Evolutionary conservation across 2,329 filamentous ascomycete species (phyloP), one percentile per base, ranked within the genome.

Genomic region (Fonsecaea multimorphosa): DNA sequence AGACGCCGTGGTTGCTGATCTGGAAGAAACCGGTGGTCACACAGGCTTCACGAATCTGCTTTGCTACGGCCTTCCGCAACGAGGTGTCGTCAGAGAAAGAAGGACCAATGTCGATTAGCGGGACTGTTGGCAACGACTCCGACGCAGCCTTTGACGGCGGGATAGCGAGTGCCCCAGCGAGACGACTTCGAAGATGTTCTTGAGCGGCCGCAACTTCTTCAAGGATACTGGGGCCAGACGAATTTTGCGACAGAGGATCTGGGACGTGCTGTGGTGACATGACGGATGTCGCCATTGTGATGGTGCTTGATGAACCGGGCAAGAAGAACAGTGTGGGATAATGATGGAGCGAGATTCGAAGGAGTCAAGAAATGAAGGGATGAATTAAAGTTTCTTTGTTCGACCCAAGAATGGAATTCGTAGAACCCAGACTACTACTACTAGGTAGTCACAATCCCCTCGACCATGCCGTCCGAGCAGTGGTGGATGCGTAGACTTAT

Each of bases 11-110:
- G n/a, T 81, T 81, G 14, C 77, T 77, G 64, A 87, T 80, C 69
- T 85, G 83, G 74, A 86, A 85, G 74, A 86, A 86, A 2, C 84
- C 84, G 19, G 77, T 84, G 70, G 76, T 79, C 22, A 79, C 73
- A 66, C 82, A 84, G 56, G 80, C 80, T 38, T 76, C 70, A 9
- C 80, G 76, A 40, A 84, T 76, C 58, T 80, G 75, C 0, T 68
- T 61, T 1, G 80, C 80, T 1, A 72, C 65, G 14, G 65, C 40
- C 19, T 67, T 54, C 4, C 61, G 57, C 9, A 60, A 61, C 22
- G 49, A 55, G 9, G 63, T 38, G 19, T 38, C 60, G 24, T 54
- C 63, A 24, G 62, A 57, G 58, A 71, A 68, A 1, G 71, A 72
- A 9, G 68, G 53, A 1, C 61, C 62, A 19, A 72, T 68, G 65